Percentiles rank a stretch among this genome's conserved stretches.
Evolutionary conservation across 208 protist species (phyloP).

Genomic region (Wallacemonas collosoma): DNA sequence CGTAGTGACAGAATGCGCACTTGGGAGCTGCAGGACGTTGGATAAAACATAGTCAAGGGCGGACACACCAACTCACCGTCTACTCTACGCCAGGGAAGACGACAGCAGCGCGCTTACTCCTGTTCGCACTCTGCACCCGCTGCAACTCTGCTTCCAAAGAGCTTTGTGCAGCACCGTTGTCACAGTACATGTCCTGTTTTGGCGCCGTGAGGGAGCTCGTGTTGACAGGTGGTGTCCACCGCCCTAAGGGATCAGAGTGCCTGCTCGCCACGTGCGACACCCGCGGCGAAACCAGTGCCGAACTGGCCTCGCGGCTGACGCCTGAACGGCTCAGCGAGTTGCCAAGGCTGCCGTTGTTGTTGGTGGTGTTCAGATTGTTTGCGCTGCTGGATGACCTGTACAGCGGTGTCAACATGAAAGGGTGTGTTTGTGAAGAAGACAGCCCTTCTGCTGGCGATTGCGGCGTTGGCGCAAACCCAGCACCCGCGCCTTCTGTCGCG

Average conservation of each 20-base stretch:
- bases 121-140: constrained; percentile 32
- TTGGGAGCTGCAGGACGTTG: no score
- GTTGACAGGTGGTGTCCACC: not conserved
- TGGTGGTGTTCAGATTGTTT: no score
- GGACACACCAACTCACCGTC: not conserved
- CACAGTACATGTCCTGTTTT: not conserved
- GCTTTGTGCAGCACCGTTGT: not conserved
- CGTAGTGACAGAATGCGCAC: no score
- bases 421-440: no score
- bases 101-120: constrained; percentile 32
- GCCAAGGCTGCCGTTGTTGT: constrained; percentile 1
- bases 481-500: no score
- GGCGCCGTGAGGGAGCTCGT: constrained; percentile 1
- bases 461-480: no score
- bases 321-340: constrained; percentile 9
- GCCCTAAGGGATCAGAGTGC: not conserved
- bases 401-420: not conserved
- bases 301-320: not conserved
- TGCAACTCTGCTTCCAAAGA: constrained; percentile 34
- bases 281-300: not conserved
- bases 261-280: not conserved
- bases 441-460: no score
- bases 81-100: constrained; percentile 4
- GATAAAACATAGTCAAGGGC: no score
- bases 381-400: not conserved